Evolutionary conservation across 257 asterid genomes (phyloP).

Genomic region (Petunia axillaris): DNA sequence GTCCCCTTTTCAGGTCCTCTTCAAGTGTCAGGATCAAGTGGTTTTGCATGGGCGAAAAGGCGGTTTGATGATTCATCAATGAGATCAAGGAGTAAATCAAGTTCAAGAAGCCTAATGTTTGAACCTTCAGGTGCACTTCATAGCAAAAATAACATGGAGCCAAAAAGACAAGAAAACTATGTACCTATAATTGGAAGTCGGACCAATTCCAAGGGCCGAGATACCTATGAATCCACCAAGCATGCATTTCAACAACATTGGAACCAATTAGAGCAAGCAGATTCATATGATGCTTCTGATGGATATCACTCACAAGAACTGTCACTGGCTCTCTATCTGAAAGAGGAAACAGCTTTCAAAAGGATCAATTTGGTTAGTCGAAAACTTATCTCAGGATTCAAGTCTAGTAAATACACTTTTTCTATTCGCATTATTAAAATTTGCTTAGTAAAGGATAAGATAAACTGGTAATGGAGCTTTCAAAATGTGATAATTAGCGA

Average conservation of each 20-base stretch:
- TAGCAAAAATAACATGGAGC: constrained; percentile 54
- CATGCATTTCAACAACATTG: constrained; percentile 61
- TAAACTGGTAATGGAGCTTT: neutral
- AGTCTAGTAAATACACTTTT: neutral
- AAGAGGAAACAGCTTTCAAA: constrained; percentile 67
- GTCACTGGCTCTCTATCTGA: constrained; percentile 64
- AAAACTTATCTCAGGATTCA: neutral
- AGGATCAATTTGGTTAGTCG: constrained; percentile 65
- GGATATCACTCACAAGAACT: constrained; percentile 89
- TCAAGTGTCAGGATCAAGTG: constrained; percentile 91
- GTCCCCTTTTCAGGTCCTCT: constrained; percentile 75
- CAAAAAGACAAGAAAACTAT: constrained; percentile 49
- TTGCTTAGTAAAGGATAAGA: neutral
- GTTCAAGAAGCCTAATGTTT: constrained; percentile 82
- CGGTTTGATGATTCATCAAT: constrained; percentile 62
- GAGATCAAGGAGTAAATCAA: constrained; percentile 78
- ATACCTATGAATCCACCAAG: constrained; percentile 52
- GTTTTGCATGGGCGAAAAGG: constrained; percentile 94
- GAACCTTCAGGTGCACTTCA: constrained; percentile 69
- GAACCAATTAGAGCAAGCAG: constrained; percentile 77
- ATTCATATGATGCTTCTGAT: constrained; percentile 75
- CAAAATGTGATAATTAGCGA: neutral
- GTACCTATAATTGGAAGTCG: constrained; percentile 46
- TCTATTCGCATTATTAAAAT: neutral
- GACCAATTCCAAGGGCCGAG: constrained; percentile 44